phyloP scores from a whole-genome alignment of 2,329 filamentous ascomycete species.

The Dendrostoma leiphaemia region DNA sequence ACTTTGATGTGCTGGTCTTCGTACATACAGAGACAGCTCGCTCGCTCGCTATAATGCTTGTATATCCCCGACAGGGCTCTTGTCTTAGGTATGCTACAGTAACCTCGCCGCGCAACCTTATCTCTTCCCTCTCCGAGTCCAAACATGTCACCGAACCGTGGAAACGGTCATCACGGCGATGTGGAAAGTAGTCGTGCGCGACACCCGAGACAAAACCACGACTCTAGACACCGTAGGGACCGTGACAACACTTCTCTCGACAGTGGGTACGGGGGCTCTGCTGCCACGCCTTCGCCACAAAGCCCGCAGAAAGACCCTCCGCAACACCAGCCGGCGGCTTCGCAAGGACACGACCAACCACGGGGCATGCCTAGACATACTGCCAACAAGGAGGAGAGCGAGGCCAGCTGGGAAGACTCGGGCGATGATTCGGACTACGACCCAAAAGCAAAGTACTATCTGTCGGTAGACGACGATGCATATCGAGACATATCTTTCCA shows the following conservation, averaged over 20 bases:
- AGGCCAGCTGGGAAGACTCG: neutral
- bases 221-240: neutral
- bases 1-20: too few species aligned
- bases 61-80: too few species aligned
- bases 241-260: slow-evolving; percentile 10
- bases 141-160: too few species aligned
- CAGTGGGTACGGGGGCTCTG: slow-evolving; percentile 16
- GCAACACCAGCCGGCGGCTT: neutral
- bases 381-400: neutral
- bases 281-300: slow-evolving; percentile 9
- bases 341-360: neutral
- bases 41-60: too few species aligned
- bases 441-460: slow-evolving; percentile 15
- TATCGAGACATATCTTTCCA: slow-evolving; percentile 10
- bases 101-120: too few species aligned
- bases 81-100: too few species aligned
- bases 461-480: slow-evolving; percentile 11
- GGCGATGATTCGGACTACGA: slow-evolving; percentile 16
- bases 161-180: neutral
- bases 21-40: too few species aligned
- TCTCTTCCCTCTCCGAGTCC: too few species aligned
- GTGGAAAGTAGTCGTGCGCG: neutral
- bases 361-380: neutral
- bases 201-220: neutral
- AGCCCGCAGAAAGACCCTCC: neutral